Conservation (phyloP, 1,284 basidiomycete species). For the Salmacisia buchloeana region DNA sequence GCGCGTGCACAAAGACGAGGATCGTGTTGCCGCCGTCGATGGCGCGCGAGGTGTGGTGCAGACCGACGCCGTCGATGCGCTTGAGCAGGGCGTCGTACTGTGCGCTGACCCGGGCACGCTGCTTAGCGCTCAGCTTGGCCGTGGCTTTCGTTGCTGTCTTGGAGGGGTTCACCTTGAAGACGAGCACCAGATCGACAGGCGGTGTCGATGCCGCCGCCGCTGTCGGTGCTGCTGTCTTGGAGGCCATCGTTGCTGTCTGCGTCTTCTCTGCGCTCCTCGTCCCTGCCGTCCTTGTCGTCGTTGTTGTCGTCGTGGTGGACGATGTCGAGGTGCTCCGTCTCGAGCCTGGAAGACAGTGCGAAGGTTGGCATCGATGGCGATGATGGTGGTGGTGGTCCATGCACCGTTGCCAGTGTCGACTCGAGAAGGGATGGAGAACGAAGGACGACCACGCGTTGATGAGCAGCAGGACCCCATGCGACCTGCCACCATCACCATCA, state of each 20-base stretch:
- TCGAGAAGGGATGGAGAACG: too few relatives aligned
- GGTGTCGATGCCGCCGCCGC: not conserved
- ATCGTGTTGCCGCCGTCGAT: constrained; percentile 23
- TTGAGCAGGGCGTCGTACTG: constrained; percentile 32
- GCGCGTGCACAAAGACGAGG: constrained; percentile 38
- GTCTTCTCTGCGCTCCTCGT: not conserved
- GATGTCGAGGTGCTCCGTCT: too few relatives aligned
- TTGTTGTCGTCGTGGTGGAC: too few relatives aligned
- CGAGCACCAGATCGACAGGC: constrained; percentile 36
- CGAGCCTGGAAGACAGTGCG: too few relatives aligned
- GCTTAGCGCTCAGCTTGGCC: constrained; percentile 22
- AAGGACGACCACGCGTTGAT: too few relatives aligned
- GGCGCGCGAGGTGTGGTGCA: constrained; percentile 35
- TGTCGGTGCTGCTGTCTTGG: not conserved
- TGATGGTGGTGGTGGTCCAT: too few relatives aligned
- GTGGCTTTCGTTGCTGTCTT: constrained; percentile 19
- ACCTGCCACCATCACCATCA: not conserved
- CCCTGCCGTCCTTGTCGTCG: not conserved
- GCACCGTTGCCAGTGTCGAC: too few relatives aligned
- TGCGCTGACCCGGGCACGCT: constrained; percentile 18
- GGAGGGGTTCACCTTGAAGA: constrained; percentile 33
- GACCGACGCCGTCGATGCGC: constrained; percentile 24
- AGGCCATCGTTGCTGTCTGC: not conserved
- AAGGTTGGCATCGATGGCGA: too few relatives aligned
- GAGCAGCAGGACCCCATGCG: not conserved